These are phyloP conservation scores for Xylariaceae sp. DNA, from an alignment of 2,329 filamentous ascomycete species.

Conservation along the genomic window DNA sequence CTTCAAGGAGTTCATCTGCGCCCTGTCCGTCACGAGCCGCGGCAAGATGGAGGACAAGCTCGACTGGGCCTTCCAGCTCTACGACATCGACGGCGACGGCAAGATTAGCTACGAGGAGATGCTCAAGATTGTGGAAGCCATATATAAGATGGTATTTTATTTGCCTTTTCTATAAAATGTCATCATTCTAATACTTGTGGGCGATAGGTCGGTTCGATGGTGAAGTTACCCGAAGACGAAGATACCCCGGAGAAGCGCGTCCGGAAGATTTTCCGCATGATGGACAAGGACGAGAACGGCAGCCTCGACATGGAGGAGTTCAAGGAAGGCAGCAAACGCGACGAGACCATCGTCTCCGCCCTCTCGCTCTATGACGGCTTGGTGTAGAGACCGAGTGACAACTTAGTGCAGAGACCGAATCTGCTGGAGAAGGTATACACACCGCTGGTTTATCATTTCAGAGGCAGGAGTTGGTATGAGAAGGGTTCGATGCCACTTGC, in stretches of 20 bases:
- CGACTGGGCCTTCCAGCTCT: constrained; percentile 98
- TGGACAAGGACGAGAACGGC: constrained; percentile 99
- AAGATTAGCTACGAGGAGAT: constrained; percentile 99
- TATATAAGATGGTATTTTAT: constrained; percentile 99
- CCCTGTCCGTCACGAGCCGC: constrained; percentile 90
- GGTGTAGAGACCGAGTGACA: constrained; percentile 67
- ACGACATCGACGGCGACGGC: constrained; percentile 97
- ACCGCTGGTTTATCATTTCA: too few species aligned
- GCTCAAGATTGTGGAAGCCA: constrained; percentile 96
- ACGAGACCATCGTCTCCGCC: constrained; percentile 97
- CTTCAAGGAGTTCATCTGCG: constrained; percentile 99
- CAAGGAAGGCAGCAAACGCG: constrained; percentile 97
- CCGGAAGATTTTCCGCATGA: constrained; percentile 98
- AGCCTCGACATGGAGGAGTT: constrained; percentile 96
- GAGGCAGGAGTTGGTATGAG: too few species aligned
- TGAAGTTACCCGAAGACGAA: constrained; percentile 96
- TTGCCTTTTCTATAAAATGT: too few species aligned
- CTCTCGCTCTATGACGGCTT: constrained; percentile 94
- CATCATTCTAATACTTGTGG: too few species aligned
- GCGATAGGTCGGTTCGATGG: constrained; percentile 95
- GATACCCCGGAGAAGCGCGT: constrained; percentile 98
- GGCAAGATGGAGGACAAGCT: constrained; percentile 99
- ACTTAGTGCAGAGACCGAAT: too few species aligned
- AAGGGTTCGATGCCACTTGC: too few species aligned
- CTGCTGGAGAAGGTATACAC: too few species aligned